Conservation (phyloP, 2,329 filamentous ascomycete genomes). For the Aspergillus caelatus region DNA sequence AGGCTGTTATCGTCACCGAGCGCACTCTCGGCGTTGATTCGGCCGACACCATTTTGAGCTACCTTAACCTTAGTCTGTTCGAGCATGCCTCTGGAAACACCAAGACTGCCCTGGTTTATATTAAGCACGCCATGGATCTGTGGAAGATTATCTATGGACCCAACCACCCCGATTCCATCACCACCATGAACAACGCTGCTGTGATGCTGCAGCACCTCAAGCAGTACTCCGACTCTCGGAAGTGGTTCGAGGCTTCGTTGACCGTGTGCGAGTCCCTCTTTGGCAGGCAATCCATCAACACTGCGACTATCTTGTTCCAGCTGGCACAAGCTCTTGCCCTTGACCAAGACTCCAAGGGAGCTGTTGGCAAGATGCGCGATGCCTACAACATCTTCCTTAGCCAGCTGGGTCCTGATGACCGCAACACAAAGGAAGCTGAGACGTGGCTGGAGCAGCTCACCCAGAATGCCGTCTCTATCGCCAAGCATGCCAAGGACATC, state of each 20-base stretch:
- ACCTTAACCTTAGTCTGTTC: slow-evolving; percentile 93
- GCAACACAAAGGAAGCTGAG: slow-evolving; percentile 97
- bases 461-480: slow-evolving; percentile 90
- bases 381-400: slow-evolving; percentile 93
- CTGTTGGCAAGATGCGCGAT: slow-evolving; percentile 91
- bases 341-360: slow-evolving; percentile 91
- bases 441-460: slow-evolving; percentile 96
- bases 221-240: slow-evolving; percentile 88
- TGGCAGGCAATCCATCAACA: slow-evolving; percentile 86
- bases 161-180: slow-evolving; percentile 95
- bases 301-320: slow-evolving; percentile 94
- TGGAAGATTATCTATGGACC: slow-evolving; percentile 97
- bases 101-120: slow-evolving; percentile 80
- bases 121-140: slow-evolving; percentile 88
- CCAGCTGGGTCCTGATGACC: slow-evolving; percentile 84
- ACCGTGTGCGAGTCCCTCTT: slow-evolving; percentile 87
- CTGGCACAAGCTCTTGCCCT: slow-evolving; percentile 91
- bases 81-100: slow-evolving; percentile 92
- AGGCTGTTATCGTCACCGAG: slow-evolving; percentile 95
- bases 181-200: slow-evolving; percentile 96
- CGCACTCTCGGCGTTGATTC: slow-evolving; percentile 92
- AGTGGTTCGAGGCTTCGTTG: slow-evolving; percentile 96
- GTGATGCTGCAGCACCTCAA: slow-evolving; percentile 98
- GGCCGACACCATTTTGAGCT: slow-evolving; percentile 89
- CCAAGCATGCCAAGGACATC: slow-evolving; percentile 87